Base-by-base conservation (phyloP, 2,329 filamentous ascomycete species). In the Microsporum canis region DNA sequence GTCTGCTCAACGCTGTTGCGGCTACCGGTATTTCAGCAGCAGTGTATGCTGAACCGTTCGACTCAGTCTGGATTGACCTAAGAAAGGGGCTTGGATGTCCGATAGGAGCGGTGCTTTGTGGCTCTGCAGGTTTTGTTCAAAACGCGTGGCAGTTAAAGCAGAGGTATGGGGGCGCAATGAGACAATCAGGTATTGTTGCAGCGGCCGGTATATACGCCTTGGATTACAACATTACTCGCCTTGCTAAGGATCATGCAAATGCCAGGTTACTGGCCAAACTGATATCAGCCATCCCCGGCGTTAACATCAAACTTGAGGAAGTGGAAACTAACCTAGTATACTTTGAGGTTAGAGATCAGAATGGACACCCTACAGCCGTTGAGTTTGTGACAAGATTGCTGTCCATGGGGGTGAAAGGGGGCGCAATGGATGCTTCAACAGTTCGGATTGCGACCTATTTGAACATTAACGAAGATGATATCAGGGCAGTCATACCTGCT, bases 1-100 rank as follows among this genome's bases (percentile, higher is more conserved):
- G 88, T 1, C 74, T 91, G 12, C 91, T 87, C 86, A 87, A 92
- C 70, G 88, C 86, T 12, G 84, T 87, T 0, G 85, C 81, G 1
- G 80, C 86, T 0, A 85, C 82, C 0, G 84, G 83, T 0, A 85
- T 83, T 0, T 78, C 77, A 0, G 72, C 91, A 23, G 74, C 79
- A 2, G 86, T 88, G 0, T 89, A 81, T 70, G 85, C 82, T 66
- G 76, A 74, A 0, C 78, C 81, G 63, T 88, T 89, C 68, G 86
- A 91, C 69, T 87, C 81, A 51, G 76, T 89, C 7, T 86, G 79
- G 63, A 74, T 91, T 39, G 90, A 87, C 70, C 88, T 91, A 67
- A 85, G 82, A 62, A 91, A 91, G 70, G 88, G 87, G 0, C 79
- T 91, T 0, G 88, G 88, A 3, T 88, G 88, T 0, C 88, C 88